Evolutionary conservation across 2,329 filamentous ascomycete species (phyloP).

Genomic region (Clarireedia monteithiana): DNA sequence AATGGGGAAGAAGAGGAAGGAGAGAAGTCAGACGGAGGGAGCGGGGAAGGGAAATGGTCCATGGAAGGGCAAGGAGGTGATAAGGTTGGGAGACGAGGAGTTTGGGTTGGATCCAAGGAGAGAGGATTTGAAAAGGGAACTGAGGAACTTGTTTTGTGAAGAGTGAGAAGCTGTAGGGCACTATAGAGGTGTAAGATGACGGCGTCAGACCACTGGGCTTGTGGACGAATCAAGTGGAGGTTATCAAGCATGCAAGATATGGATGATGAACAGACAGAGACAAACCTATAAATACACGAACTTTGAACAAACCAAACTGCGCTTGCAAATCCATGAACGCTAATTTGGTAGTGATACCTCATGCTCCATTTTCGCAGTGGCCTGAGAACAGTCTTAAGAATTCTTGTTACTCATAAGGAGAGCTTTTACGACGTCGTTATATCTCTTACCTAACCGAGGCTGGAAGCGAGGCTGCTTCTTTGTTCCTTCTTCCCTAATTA

Average conservation of each 20-base stretch:
- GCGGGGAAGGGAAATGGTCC: background rate
- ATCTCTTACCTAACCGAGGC: background rate
- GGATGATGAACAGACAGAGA: background rate
- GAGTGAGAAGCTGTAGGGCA: constrained; percentile 1
- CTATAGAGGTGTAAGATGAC: background rate
- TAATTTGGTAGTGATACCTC: background rate
- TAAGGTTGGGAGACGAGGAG: constrained; percentile 2
- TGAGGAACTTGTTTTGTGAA: constrained; percentile 18
- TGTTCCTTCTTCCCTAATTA: background rate
- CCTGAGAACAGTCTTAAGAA: background rate
- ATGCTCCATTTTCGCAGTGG: background rate
- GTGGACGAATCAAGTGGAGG: background rate
- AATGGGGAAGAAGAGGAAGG: constrained; percentile 2
- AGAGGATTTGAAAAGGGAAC: constrained; percentile 18
- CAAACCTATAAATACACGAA: background rate
- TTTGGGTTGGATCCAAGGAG: constrained; percentile 10
- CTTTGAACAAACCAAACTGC: background rate
- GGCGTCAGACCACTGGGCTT: background rate
- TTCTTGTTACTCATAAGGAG: too few species aligned
- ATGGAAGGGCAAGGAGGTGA: background rate
- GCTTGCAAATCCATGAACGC: too few species aligned
- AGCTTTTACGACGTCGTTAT: background rate
- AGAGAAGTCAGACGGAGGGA: background rate
- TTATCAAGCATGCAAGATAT: background rate
- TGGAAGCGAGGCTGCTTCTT: background rate